Percentiles rank a stretch among this genome's conserved stretches.
These are phyloP conservation scores for Aspergillus ochraceus DNA, from an alignment of 2,329 filamentous ascomycete species.

Conservation along the genomic window DNA sequence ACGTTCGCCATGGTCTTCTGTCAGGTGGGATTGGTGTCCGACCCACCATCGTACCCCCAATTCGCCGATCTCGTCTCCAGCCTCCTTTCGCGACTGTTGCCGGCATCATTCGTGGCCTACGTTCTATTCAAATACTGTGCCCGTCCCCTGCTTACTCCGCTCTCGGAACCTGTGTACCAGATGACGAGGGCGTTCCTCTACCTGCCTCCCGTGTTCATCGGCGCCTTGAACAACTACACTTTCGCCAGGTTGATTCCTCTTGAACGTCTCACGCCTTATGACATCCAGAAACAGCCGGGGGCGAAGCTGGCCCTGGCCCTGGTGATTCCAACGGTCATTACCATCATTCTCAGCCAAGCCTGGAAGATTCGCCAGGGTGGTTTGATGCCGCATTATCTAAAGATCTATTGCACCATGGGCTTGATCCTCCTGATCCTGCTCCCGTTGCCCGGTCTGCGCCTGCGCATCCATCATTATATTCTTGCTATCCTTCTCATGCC, in stretches of 20 bases:
- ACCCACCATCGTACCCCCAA: conserved; percentile 70
- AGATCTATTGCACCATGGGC: conserved; percentile 71
- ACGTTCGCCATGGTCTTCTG: conserved; percentile 81
- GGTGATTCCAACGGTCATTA: conserved; percentile 69
- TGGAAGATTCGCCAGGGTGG: conserved; percentile 86
- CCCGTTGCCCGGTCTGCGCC: conserved; percentile 70
- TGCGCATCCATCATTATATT: conserved; percentile 95
- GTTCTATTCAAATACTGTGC: conserved; percentile 86
- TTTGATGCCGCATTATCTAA: conserved; percentile 73
- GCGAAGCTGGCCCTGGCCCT: conserved; percentile 78
- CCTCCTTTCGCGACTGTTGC: conserved; percentile 77
- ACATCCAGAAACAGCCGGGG: conserved; percentile 84
- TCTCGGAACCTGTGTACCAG: conserved; percentile 64
- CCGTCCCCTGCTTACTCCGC: conserved; percentile 65
- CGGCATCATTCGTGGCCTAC: conserved; percentile 82
- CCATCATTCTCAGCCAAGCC: conserved; percentile 71
- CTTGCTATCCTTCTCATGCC: conserved; percentile 82
- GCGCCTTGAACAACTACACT: conserved; percentile 90
- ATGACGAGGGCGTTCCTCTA: conserved; percentile 88
- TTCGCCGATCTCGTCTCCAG: conserved; percentile 73
- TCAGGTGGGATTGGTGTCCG: conserved; percentile 85
- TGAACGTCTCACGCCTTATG: conserved; percentile 83
- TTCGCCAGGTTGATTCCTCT: conserved; percentile 87
- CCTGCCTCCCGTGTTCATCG: conserved; percentile 88
- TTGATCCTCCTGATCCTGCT: conserved; percentile 68